A percentile compares a stretch with the other conserved stretches of the same genome.
phyloP scores from a whole-genome alignment of 1,284 basidiomycete genomes.

The Puccinia horiana region DNA sequence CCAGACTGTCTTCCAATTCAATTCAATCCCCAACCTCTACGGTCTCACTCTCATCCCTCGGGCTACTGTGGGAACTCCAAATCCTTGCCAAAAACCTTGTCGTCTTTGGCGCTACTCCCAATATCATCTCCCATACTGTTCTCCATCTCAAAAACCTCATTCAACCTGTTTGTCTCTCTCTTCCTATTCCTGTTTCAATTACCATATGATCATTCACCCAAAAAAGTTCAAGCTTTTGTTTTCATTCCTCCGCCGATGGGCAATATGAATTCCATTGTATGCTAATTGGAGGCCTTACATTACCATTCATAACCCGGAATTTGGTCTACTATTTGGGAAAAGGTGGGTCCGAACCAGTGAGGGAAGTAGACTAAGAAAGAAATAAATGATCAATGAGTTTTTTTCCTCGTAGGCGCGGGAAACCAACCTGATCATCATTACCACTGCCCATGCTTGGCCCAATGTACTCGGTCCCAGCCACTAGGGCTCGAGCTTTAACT shows the following conservation, averaged over 20 bases:
- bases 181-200: neutral
- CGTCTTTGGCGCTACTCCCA: conserved; percentile 73
- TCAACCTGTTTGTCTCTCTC: conserved; percentile 68
- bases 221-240: no score
- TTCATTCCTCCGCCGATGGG: no score
- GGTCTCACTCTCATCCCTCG: conserved; percentile 57
- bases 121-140: conserved; percentile 78
- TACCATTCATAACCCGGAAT: conserved; percentile 90
- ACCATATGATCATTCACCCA: conserved; percentile 50
- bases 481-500: conserved; percentile 29
- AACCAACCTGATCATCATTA: conserved; percentile 91
- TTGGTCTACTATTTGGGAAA: conserved; percentile 73
- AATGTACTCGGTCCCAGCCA: conserved; percentile 70
- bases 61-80: conserved; percentile 88
- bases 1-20: neutral
- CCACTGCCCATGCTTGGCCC: conserved; percentile 86
- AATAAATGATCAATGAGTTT: neutral
- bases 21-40: conserved; percentile 40
- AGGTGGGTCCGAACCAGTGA: neutral
- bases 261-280: conserved; percentile 66
- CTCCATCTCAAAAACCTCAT: conserved; percentile 73
- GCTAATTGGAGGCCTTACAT: conserved; percentile 90
- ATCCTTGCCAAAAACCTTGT: conserved; percentile 84
- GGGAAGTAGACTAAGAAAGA: neutral
- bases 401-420: conserved; percentile 82